Base-by-base conservation (phyloP, 2,329 filamentous ascomycete genomes). In the Colletotrichum orchidophilum region DNA sequence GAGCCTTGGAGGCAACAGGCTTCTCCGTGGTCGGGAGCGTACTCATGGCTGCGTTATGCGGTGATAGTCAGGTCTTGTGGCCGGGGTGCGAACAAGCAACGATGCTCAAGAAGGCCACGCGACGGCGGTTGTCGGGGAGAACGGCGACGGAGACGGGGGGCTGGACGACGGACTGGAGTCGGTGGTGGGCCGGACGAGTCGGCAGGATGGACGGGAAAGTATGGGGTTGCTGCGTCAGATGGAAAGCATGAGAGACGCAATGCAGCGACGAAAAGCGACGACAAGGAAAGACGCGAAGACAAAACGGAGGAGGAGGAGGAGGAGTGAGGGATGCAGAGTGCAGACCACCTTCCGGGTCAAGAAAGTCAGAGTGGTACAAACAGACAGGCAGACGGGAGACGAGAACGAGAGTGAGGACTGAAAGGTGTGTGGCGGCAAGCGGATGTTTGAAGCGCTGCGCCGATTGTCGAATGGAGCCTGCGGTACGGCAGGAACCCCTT, bases 21-120 rank as follows among this genome's bases (percentile, higher is more conserved):
- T 77, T 77, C 72, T 77, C 76, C 15, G 67, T 73, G 27, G 73
- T 71, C 6, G 74, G 71, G 21, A 74, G 72, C 5, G 62, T 60
- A 29, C 55, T 62, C 73, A 74, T 73, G 63, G 31, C 57, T 49
- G 24, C 49, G 61, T 50, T 21, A 21, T 26, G 24, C 31, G 46
- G 63, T 35, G 13, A 46, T 46, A n/a, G n/a, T n/a, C n/a, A n/a
- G 42, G 29, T 26, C 15, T 50, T 42, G 12, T 29, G 35, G 46
- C 15, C 39, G 52, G 29, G 21, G 18, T n/a, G 27, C 33, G 21
- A 35, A 18, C 26, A 35, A 59, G 33, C 72, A 26, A 11, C 27
- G 13, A 54, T 46, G 60, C n/a, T 63, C 55, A 62, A 72, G 53
- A 73, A 53, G 31, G 70, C 66, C 57, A 62, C 64, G 50, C 57